These are phyloP conservation scores for Sugiyamaella xylanicola DNA, from an alignment of 1,139 yeast genomes.

Conservation along the genomic window DNA sequence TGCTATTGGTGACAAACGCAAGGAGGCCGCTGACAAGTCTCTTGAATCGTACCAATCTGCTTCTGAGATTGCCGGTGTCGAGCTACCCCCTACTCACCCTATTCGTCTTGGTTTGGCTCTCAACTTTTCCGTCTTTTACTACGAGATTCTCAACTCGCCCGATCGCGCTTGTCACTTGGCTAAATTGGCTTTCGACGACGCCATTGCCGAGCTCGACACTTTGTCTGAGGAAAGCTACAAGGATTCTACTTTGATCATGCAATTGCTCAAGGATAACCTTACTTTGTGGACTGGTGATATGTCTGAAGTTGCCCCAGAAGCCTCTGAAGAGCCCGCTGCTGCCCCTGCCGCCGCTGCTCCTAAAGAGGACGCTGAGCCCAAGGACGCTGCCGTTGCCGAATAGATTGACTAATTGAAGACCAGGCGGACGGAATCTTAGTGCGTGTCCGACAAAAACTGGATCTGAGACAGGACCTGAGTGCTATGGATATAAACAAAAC, in stretches of 20 bases:
- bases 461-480: too few species aligned
- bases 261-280: slow-evolving; percentile 95
- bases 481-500: too few species aligned
- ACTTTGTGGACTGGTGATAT: slow-evolving; percentile 97
- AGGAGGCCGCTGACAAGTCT: slow-evolving; percentile 89
- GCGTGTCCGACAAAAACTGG: background rate
- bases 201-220: slow-evolving; percentile 97
- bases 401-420: slow-evolving; percentile 9
- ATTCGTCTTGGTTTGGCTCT: slow-evolving; percentile 97
- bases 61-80: slow-evolving; percentile 94
- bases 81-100: slow-evolving; percentile 98
- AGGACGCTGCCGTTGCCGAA: slow-evolving; percentile 12
- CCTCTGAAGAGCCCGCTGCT: slow-evolving; percentile 23
- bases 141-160: slow-evolving; percentile 96
- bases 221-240: slow-evolving; percentile 97
- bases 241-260: slow-evolving; percentile 98
- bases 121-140: slow-evolving; percentile 96
- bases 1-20: slow-evolving; percentile 87
- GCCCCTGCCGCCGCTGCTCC: slow-evolving; percentile 5
- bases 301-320: slow-evolving; percentile 76
- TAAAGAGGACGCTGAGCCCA: slow-evolving; percentile 1
- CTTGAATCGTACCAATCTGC: slow-evolving; percentile 95
- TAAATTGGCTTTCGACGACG: slow-evolving; percentile 98
- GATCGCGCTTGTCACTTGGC: slow-evolving; percentile 99
- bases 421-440: background rate